phyloP scores from a whole-genome alignment of 345 rosid genomes.

The rapeseed (Brassica napus) region Da-Ae NC_063447.1:32782501-32783000 shows the following conservation, averaged over 20 bases:
- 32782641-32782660: neutral
- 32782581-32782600: constrained; percentile 38
- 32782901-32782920: constrained; percentile 68
- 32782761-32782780: constrained; percentile 47
- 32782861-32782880: constrained; percentile 62
- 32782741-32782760: constrained; percentile 38
- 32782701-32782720: neutral
- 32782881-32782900: constrained; percentile 62
- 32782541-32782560: neutral
- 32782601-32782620: neutral
- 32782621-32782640: neutral
- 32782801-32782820: constrained; percentile 50
- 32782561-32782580: constrained; percentile 19
- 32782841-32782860: constrained; percentile 48
- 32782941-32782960: constrained; percentile 35
- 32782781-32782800: constrained; percentile 33
- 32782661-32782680: neutral
- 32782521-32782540: constrained; percentile 32
- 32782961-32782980: constrained; percentile 42
- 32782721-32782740: constrained; percentile 35
- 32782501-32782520: constrained; percentile 25
- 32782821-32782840: constrained; percentile 50
- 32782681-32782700: neutral
- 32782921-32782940: constrained; percentile 40
- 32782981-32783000: constrained; percentile 35